phyloP scores from a whole-genome alignment of 1,284 basidiomycete genomes.

The Omphalotus olearius region DNA sequence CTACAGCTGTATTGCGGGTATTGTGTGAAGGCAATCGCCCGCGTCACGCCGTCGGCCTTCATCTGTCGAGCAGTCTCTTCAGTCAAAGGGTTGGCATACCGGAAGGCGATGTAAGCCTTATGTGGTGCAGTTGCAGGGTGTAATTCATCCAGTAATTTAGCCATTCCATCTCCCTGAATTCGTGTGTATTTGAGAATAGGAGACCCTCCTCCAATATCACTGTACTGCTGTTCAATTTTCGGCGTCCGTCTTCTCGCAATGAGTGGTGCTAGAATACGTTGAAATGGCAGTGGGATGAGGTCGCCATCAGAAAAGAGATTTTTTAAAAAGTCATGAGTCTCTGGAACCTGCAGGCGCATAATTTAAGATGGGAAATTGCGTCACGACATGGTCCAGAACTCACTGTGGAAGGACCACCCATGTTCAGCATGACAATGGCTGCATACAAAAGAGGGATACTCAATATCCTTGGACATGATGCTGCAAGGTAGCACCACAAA shows the following conservation, averaged over 20 bases:
- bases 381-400: constrained; percentile 22
- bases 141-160: constrained; percentile 86
- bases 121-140: constrained; percentile 92
- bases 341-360: constrained; percentile 54
- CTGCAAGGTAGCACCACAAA: constrained; percentile 25
- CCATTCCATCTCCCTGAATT: constrained; percentile 90
- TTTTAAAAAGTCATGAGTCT: constrained; percentile 88
- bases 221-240: constrained; percentile 92
- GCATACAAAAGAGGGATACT: constrained; percentile 14
- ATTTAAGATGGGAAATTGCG: not conserved
- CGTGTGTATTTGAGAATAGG: constrained; percentile 95
- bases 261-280: constrained; percentile 80
- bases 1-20: constrained; percentile 99
- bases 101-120: constrained; percentile 93
- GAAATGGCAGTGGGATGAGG: constrained; percentile 94
- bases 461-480: too few species aligned
- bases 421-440: constrained; percentile 97
- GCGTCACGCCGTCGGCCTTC: constrained; percentile 86
- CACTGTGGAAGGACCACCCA: constrained; percentile 95
- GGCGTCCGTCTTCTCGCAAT: constrained; percentile 94
- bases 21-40: constrained; percentile 96
- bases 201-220: constrained; percentile 93
- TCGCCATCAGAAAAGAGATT: constrained; percentile 94
- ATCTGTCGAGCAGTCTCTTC: constrained; percentile 82
- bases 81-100: constrained; percentile 90